A percentile compares a stretch with the other conserved stretches of the same genome.
Evolutionary conservation across 306 rosid genomes (phyloP).

Genomic region (Cicer pinnatifidum): DNA sequence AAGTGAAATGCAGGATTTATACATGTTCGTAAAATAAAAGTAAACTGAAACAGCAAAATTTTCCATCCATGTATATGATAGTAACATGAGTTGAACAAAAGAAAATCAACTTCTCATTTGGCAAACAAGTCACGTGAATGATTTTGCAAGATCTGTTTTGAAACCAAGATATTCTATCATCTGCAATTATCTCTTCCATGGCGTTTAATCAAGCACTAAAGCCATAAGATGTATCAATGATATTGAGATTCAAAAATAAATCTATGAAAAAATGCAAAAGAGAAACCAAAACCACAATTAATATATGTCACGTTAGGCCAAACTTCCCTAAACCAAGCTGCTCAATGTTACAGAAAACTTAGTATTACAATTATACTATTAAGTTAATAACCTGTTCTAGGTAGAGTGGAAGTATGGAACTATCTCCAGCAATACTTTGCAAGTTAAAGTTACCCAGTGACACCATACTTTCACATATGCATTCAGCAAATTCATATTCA

Average conservation of each 20-base stretch:
- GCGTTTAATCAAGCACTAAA: conserved; percentile 10
- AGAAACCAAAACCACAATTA: conserved; percentile 36
- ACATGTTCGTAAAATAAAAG: conserved; percentile 5
- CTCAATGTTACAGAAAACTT: conserved; percentile 23
- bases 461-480: conserved; percentile 86
- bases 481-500: conserved; percentile 80
- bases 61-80: conserved; percentile 10
- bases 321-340: conserved; percentile 26
- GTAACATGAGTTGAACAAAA: conserved; percentile 9
- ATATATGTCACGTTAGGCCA: conserved; percentile 22
- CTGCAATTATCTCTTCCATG: conserved; percentile 12
- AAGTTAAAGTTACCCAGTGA: conserved; percentile 82
- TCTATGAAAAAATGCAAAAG: conserved; percentile 34
- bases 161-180: conserved; percentile 7
- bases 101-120: conserved; percentile 28
- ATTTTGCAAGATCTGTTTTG: neutral
- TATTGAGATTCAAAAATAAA: conserved; percentile 39
- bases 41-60: neutral
- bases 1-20: conserved; percentile 30
- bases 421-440: conserved; percentile 80
- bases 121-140: conserved; percentile 16
- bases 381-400: conserved; percentile 72
- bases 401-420: conserved; percentile 59
- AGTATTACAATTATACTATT: neutral
- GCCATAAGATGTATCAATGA: conserved; percentile 5